phyloP scores from a whole-genome alignment of 495 filamentous ascomycete species.

The Symbiotaphrina buchneri region DNA sequence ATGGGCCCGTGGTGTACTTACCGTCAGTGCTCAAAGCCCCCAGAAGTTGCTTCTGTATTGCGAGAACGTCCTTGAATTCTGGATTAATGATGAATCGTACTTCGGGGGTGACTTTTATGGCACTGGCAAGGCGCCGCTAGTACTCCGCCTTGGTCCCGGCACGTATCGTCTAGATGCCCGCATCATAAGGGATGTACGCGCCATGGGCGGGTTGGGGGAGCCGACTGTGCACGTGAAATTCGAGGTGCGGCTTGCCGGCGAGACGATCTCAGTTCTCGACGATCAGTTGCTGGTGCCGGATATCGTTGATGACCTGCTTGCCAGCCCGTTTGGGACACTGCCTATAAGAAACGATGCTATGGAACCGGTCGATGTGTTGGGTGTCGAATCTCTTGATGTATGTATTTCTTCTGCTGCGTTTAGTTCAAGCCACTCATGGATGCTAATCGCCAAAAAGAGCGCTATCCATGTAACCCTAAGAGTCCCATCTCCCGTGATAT shows the following conservation, averaged over 20 bases:
- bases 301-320: slow-evolving; percentile 19
- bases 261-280: slow-evolving; percentile 12
- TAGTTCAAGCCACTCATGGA: slow-evolving; percentile 3
- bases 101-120: slow-evolving; percentile 35
- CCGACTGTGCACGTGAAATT: slow-evolving; percentile 17
- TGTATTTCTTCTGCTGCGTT: slow-evolving; percentile 10
- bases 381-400: slow-evolving; percentile 12
- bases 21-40: slow-evolving; percentile 9
- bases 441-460: neutral
- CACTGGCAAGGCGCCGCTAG: slow-evolving; percentile 22
- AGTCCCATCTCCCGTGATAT: slow-evolving; percentile 7
- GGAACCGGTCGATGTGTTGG: slow-evolving; percentile 15
- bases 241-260: slow-evolving; percentile 10
- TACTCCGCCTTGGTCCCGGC: slow-evolving; percentile 24
- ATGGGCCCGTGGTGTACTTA: slow-evolving; percentile 28
- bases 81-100: slow-evolving; percentile 22
- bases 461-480: neutral
- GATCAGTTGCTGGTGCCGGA: slow-evolving; percentile 22
- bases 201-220: slow-evolving; percentile 22
- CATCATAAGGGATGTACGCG: slow-evolving; percentile 27
- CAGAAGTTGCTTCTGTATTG: slow-evolving; percentile 18
- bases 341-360: slow-evolving; percentile 21
- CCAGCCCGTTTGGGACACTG: slow-evolving; percentile 22
- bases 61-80: slow-evolving; percentile 24
- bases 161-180: slow-evolving; percentile 26